These are phyloP conservation scores for Trichoderma virens DNA, from an alignment of 495 filamentous ascomycete genomes.

Conservation along the genomic window DNA sequence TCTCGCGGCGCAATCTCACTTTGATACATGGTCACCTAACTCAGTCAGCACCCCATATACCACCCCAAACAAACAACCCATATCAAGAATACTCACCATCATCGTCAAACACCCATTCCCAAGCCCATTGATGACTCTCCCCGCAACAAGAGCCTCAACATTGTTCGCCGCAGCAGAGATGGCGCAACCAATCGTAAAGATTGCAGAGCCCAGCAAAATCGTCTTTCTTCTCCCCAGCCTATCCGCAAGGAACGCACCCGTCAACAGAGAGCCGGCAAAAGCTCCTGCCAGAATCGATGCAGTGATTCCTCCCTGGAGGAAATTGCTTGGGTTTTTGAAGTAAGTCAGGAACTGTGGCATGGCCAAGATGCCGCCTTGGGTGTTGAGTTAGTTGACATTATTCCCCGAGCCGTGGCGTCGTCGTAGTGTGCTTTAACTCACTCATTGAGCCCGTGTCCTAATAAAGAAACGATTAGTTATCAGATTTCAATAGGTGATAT, in stretches of 20 bases:
- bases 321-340: constrained; percentile 47
- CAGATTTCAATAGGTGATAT: not conserved
- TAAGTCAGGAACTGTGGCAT: constrained; percentile 27
- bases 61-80: constrained; percentile 43
- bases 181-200: constrained; percentile 56
- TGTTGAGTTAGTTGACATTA: not conserved
- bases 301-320: constrained; percentile 57
- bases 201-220: constrained; percentile 49
- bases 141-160: constrained; percentile 58
- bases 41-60: constrained; percentile 53
- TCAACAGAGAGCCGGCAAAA: constrained; percentile 57
- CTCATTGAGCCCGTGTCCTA: constrained; percentile 12
- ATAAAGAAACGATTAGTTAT: not conserved
- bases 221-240: constrained; percentile 54
- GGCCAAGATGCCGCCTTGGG: constrained; percentile 14
- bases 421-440: constrained; percentile 10
- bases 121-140: constrained; percentile 63
- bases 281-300: constrained; percentile 66
- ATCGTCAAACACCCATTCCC: constrained; percentile 18
- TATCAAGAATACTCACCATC: not conserved
- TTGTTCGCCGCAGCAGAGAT: constrained; percentile 45
- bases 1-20: constrained; percentile 69
- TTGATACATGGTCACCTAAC: constrained; percentile 71
- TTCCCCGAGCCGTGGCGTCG: constrained; percentile 19
- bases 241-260: constrained; percentile 57